Evolutionary conservation across 2,329 filamentous ascomycete species (phyloP).

Genomic region (Microcyclosporella mali): DNA sequence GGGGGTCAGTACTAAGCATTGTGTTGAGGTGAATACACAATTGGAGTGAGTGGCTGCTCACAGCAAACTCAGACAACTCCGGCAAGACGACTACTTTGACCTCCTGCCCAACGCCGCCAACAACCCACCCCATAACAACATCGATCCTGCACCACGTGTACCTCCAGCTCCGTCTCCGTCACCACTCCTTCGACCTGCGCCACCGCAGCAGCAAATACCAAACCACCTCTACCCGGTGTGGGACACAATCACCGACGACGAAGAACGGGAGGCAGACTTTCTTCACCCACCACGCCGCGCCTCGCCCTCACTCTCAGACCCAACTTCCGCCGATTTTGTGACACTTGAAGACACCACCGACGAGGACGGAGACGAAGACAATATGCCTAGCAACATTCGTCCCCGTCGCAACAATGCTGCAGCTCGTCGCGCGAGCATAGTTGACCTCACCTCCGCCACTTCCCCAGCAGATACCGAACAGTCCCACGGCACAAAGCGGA

Average conservation of each 20-base stretch:
- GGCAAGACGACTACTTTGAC: background rate
- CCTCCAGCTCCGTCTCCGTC: no score
- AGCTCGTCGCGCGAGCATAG: constrained; percentile 6
- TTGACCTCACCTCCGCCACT: constrained; percentile 13
- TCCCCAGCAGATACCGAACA: background rate
- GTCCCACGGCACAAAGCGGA: constrained; percentile 9
- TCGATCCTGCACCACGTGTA: no score
- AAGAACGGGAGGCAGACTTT: background rate
- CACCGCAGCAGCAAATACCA: no score
- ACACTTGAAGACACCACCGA: constrained; percentile 14
- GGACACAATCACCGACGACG: background rate
- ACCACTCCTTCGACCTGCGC: no score
- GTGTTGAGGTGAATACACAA: no score
- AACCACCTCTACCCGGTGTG: no score
- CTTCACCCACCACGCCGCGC: no score
- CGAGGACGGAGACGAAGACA: constrained; percentile 3
- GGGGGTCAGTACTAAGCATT: no score
- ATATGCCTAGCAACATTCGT: constrained; percentile 7
- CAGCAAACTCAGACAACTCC: background rate
- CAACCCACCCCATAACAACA: background rate
- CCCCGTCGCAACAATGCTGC: constrained; percentile 1
- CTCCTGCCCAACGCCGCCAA: background rate
- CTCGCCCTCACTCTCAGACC: background rate
- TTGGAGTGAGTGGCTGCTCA: no score
- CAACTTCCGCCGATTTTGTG: constrained; percentile 12